Conservation (phyloP, 1,284 basidiomycete genomes). For the Ceratobasidium sp. region DNA sequence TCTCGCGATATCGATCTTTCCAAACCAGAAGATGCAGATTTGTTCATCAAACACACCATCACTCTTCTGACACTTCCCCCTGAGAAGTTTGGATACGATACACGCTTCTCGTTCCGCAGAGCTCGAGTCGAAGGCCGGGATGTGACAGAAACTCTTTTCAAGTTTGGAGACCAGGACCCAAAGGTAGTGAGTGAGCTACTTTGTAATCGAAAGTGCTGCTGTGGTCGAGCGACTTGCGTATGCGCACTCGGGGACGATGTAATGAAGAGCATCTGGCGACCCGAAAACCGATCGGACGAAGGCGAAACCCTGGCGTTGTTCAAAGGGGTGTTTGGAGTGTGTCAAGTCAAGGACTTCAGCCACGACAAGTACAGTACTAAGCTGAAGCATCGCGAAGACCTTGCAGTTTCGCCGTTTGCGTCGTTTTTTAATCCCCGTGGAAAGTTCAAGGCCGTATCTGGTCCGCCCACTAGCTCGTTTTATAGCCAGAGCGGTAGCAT, state of each 20-base stretch:
- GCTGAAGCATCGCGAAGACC: too few species aligned
- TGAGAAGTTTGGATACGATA: too few species aligned
- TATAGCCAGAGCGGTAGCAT: too few species aligned
- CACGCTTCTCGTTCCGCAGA: not conserved
- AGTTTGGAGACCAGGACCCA: not conserved
- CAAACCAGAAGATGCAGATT: not conserved
- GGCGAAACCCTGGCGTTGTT: too few species aligned
- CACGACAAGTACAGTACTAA: not conserved
- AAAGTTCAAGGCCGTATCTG: not conserved
- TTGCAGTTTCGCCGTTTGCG: not conserved
- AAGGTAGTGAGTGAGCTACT: not conserved
- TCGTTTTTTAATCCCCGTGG: too few species aligned
- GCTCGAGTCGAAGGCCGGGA: not conserved
- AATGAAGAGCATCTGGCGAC: too few species aligned
- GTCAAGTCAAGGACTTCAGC: not conserved
- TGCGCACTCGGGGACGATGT: too few species aligned
- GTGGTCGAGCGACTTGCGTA: too few species aligned
- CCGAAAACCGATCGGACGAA: too few species aligned
- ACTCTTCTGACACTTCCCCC: not conserved
- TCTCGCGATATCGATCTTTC: slow-evolving; percentile 5
- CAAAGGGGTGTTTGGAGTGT: too few species aligned
- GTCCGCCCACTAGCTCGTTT: not conserved
- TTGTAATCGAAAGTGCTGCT: not conserved
- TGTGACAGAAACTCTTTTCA: too few species aligned
- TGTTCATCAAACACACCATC: not conserved